Evolutionary conservation across 371 early-diverging fungal species (phyloP), one percentile per base, ranked within the genome.

Genomic region (Conidiobolus incongruus): DNA sequence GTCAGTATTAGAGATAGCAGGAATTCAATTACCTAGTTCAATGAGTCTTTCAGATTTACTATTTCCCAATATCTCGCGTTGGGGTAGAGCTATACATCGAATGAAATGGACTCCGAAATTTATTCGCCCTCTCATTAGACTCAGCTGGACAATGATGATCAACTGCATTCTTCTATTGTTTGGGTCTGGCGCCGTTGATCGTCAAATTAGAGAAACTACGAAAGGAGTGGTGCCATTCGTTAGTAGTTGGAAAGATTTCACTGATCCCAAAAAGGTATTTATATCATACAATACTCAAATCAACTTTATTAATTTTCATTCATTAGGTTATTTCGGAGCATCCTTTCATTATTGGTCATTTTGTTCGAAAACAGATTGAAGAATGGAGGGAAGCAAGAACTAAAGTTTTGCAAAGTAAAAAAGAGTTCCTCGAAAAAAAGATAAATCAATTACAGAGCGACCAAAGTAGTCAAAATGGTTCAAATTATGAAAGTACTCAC

Each of bases 291-390:
- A n/a, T n/a, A n/a, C n/a, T n/a, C n/a, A n/a, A n/a, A n/a, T 33
- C 10, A 34, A 31, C 17, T 44, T 19, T 8, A 21, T 21, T 21
- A 2, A 11, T n/a, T 33, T 19, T 4, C 5, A 8, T 13, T 3
- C 4, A 16, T 35, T 23, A 44, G 35, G 23, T 15, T 2, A 37
- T 49, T 13, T 23, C 49, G 5, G 36, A 49, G 13, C 49, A 49
- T 30, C 49, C 49, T 3, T 49, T 44, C 33, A 38, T 49, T 23
- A 21, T 49, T 11, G 49, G 49, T 2, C 38, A 49, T 24, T 49
- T 35, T 20, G 49, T 49, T 1, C 35, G 32, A 1, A 34, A 37
- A 8, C 33, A 44, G 6, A 37, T 49, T 1, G 49, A 49, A 29
- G 12, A 16, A 6, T 49, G 49, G 49, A 42, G 48, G 22, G 33